Conservation (phyloP, 257 asterid genomes). For the Primulina huaijiensis region DNA sequence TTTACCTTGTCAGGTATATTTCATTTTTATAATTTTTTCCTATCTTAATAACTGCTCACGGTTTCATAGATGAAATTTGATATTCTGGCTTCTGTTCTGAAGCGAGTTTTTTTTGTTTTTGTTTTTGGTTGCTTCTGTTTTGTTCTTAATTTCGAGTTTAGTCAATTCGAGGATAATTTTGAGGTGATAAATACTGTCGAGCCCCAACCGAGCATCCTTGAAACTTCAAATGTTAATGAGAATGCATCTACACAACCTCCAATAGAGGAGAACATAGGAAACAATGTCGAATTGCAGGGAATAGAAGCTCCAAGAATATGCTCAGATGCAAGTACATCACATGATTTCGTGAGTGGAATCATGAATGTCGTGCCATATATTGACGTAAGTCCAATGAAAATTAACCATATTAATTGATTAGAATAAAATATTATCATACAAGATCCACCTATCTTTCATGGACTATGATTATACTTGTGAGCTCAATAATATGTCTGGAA, state of each 20-base stretch:
- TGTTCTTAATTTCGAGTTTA: conserved; percentile 23
- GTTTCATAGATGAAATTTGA: neutral
- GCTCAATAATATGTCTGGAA: too few species aligned
- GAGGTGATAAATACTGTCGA: conserved; percentile 64
- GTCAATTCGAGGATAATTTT: conserved; percentile 86
- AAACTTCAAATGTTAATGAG: conserved; percentile 49
- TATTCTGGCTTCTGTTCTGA: conserved; percentile 12
- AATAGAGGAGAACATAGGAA: conserved; percentile 43
- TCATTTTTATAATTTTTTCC: neutral
- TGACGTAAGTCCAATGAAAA: conserved; percentile 59
- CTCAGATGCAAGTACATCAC: conserved; percentile 64
- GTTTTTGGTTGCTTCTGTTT: conserved; percentile 2
- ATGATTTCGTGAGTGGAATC: conserved; percentile 79
- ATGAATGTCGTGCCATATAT: conserved; percentile 81
- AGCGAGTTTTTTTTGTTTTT: conserved; percentile 1
- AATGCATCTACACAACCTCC: conserved; percentile 36
- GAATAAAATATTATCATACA: neutral
- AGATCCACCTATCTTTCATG: neutral
- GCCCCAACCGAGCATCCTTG: conserved; percentile 50
- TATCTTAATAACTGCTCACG: too few species aligned
- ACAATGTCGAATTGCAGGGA: conserved; percentile 26
- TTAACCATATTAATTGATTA: neutral
- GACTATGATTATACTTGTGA: neutral
- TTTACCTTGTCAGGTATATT: conserved; percentile 85
- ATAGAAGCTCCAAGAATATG: neutral